Conservation (phyloP, 495 filamentous ascomycete genomes). For the Talaromyces adpressus region DNA sequence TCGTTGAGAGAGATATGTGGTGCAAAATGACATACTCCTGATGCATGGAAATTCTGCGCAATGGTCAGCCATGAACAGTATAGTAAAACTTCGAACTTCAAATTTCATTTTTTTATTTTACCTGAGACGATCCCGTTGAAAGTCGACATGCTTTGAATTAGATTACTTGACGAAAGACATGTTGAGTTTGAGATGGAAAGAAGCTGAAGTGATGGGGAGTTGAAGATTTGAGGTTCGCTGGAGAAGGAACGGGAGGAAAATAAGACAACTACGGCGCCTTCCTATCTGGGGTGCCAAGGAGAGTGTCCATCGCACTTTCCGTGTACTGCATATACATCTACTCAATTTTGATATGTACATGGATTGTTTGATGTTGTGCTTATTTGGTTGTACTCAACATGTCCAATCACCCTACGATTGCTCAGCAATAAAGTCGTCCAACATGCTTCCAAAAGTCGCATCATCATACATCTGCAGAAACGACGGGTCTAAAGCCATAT, state of each 20-base stretch:
- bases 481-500: background rate
- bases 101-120: constrained; percentile 17
- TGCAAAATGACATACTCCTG: constrained; percentile 32
- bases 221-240: no score
- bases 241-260: background rate
- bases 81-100: background rate
- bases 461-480: constrained; percentile 1
- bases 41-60: constrained; percentile 63
- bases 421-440: background rate
- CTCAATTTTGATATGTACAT: background rate
- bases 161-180: background rate
- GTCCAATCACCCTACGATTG: background rate
- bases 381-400: background rate
- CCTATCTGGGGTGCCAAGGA: background rate
- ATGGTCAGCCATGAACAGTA: background rate
- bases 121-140: constrained; percentile 66
- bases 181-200: background rate
- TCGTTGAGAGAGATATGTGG: background rate
- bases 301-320: background rate
- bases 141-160: constrained; percentile 57
- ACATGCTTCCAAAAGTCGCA: background rate
- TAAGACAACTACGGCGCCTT: background rate
- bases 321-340: background rate
- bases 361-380: no score
- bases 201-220: background rate